Conservation (phyloP, 352 stramenopile genomes). For the Albugo candida region DNA sequence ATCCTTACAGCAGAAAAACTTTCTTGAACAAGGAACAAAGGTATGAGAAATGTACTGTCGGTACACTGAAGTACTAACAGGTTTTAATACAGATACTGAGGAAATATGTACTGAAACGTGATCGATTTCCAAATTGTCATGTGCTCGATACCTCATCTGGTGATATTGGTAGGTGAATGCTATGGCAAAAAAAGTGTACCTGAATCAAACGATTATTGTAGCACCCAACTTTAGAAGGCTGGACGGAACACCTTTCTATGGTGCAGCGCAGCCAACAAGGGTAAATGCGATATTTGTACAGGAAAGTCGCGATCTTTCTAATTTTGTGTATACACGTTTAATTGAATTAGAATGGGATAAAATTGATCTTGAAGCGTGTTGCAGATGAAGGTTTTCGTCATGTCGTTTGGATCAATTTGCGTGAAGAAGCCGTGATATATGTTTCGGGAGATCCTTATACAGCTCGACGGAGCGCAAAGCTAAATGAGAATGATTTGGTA, state of each 20-base stretch:
- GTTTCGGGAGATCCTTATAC: conserved; percentile 56
- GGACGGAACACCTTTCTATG: conserved; percentile 47
- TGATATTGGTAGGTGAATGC: conserved; percentile 21
- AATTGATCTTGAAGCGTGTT: conserved; percentile 43
- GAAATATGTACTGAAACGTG: conserved; percentile 72
- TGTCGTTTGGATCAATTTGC: conserved; percentile 69
- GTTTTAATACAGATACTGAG: conserved; percentile 25
- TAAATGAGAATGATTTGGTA: conserved; percentile 74
- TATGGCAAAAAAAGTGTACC: background rate
- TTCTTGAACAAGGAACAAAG: conserved; percentile 51
- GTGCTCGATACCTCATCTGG: conserved; percentile 38
- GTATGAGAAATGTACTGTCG: conserved; percentile 8
- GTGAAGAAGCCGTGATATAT: conserved; percentile 73
- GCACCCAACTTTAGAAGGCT: conserved; percentile 63
- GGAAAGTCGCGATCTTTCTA: background rate
- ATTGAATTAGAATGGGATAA: conserved; percentile 32
- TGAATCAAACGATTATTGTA: conserved; percentile 5
- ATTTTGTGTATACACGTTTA: conserved; percentile 1
- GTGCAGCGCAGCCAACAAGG: conserved; percentile 46
- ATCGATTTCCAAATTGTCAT: conserved; percentile 64
- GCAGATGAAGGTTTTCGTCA: conserved; percentile 52
- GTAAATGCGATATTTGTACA: conserved; percentile 10
- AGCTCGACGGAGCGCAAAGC: conserved; percentile 37
- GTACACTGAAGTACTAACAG: background rate
- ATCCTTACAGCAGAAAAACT: conserved; percentile 28